These are phyloP conservation scores for Chrysanthemum seticuspe DNA, from an alignment of 129 eudicot genomes.

Conservation along the genomic window DNA sequence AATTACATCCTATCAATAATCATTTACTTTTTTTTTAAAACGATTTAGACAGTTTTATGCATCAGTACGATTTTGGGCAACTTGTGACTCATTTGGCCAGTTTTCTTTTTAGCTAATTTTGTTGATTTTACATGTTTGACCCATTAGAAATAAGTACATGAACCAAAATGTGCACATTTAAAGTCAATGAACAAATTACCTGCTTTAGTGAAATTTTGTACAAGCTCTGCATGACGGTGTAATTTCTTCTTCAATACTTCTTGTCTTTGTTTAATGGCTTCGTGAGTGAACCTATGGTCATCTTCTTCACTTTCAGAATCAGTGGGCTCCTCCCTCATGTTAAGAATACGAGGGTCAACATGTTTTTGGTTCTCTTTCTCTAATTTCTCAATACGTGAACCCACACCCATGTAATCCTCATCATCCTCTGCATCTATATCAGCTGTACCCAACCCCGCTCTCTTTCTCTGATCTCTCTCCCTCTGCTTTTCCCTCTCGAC, in stretches of 20 bases:
- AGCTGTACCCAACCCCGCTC: conserved; percentile 55
- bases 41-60: too few relatives aligned
- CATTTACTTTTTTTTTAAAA: too few relatives aligned
- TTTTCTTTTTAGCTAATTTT: background rate
- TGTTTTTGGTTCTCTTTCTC: conserved; percentile 48
- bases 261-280: conserved; percentile 32
- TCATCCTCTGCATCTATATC: conserved; percentile 72
- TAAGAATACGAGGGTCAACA: conserved; percentile 24
- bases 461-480: conserved; percentile 53
- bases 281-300: conserved; percentile 44
- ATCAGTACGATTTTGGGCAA: too few relatives aligned
- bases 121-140: background rate
- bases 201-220: conserved; percentile 33
- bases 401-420: conserved; percentile 78
- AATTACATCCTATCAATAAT: too few relatives aligned
- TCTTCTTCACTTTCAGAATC: conserved; percentile 81
- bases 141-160: background rate
- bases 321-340: conserved; percentile 48
- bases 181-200: conserved; percentile 25
- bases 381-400: conserved; percentile 58
- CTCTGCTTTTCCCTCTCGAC: conserved; percentile 46
- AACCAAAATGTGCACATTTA: background rate
- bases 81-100: too few relatives aligned
- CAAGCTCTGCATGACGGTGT: conserved; percentile 39
- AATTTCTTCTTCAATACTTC: conserved; percentile 44